Conservation (phyloP, 1,284 basidiomycete genomes). For the Paramarasmius palmivorus region DNA sequence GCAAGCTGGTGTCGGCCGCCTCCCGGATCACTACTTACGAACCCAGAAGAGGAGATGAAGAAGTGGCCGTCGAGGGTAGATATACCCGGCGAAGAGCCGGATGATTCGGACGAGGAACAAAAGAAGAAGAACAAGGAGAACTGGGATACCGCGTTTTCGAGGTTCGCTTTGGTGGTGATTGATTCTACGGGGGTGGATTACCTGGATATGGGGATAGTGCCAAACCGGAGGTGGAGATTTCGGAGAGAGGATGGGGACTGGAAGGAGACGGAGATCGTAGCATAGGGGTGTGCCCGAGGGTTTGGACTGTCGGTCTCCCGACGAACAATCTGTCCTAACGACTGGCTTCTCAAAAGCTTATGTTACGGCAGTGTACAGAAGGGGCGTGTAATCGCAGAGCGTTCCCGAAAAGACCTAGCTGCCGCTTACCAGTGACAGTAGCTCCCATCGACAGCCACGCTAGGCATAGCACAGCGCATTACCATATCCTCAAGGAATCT, state of each 20-base stretch:
- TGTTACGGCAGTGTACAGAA: too few relatives aligned
- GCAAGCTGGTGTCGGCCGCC: constrained; percentile 65
- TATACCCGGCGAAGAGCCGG: constrained; percentile 26
- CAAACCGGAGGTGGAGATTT: constrained; percentile 58
- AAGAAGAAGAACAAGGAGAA: constrained; percentile 34
- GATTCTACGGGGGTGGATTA: constrained; percentile 67
- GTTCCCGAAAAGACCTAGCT: too few relatives aligned
- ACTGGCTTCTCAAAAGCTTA: too few relatives aligned
- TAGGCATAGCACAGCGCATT: too few relatives aligned
- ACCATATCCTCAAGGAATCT: too few relatives aligned
- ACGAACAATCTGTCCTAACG: too few relatives aligned
- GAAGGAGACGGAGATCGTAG: constrained; percentile 56
- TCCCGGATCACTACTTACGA: constrained; percentile 50
- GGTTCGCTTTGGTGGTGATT: constrained; percentile 66
- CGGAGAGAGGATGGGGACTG: constrained; percentile 43
- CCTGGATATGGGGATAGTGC: constrained; percentile 52
- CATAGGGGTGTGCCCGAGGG: too few relatives aligned
- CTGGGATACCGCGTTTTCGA: constrained; percentile 51
- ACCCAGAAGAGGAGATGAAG: constrained; percentile 52
- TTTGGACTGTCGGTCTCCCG: too few relatives aligned
- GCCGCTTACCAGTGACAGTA: too few relatives aligned
- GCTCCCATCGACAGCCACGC: too few relatives aligned
- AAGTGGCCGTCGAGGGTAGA: constrained; percentile 51
- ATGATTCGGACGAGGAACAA: constrained; percentile 35
- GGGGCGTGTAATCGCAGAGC: too few relatives aligned